Base-by-base conservation (phyloP, 805 yeast species). In the Pichia heedii region DNA sequence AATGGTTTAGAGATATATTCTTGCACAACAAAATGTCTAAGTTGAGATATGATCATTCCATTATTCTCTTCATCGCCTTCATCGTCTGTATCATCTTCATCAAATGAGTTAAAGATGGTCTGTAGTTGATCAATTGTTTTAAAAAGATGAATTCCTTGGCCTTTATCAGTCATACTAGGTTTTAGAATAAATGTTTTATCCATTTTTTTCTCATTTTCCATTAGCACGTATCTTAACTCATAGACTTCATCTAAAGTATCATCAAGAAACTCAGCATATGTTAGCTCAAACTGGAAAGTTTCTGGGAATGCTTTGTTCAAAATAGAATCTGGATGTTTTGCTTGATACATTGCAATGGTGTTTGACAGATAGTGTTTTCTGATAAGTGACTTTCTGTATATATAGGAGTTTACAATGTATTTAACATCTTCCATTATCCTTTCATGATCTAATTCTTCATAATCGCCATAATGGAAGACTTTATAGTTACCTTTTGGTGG, bases 141-240 rank as follows among this genome's bases (percentile, higher is more conserved):
- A 66, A 93, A 93, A 0, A 93, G 63, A 33, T 96, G 67, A 40
- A 93, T 90, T 0, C 98, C 98, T 59, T 93, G 96, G 11, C 96
- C 98, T 58, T 90, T 81, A 58, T 93, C 98, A 55, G 95, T 84
- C 96, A 93, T 88, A 50, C 95, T 80, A 15, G 98, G 98, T 58
- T 93, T 93, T 58, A 93, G 70, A 33, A 93, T 93, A 89, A 94
- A 90, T 38, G 81, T 75, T 50, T 74, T 77, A 11, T 37, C 32
- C 22, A 34, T 18, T 19, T 58, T 53, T 13, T 47, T 46, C 16
- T 68, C 71, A 13, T 75, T 76, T 11, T 62, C 59, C 46, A 80
- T 81, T 29, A 93, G 66, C 52, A 84, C 96, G 41, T 81, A 82
- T 46, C 95, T 67, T 40, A 93, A 68, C 56, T 90, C 98, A 67